Evolutionary conservation across 371 early-diverging fungal species (phyloP), one percentile per base, ranked within the genome.

Genomic region (Mortierella sp.): DNA sequence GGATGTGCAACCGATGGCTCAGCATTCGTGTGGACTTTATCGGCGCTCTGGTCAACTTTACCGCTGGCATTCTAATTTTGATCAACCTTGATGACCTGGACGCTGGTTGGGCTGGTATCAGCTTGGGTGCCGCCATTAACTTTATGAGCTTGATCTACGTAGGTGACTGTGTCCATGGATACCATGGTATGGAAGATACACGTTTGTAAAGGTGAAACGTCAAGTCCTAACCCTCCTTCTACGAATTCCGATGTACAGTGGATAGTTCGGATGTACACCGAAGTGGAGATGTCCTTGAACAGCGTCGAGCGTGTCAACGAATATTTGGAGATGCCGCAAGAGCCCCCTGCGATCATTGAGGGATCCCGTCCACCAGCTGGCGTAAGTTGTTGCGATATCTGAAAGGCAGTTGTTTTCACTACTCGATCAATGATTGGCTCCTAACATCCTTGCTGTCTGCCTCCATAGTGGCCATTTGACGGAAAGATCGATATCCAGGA

Each of bases 1-100:
- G 95, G 93, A 85, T 85, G 24, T 85, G 88, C 53, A 95, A 94
- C 81, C 89, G 94, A 28, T 95, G 95, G 96, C 85, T 95, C 34
- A 86, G 85, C 58, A 70, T 91, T 23, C 90, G 95, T 6, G 87
- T 89, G 26, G 91, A 89, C 27, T 30, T 89, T 4, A 81, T 87
- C 21, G 89, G 90, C 30, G 87, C 92, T 2, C 18, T 83, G 6
- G 87, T 95, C 41, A 82, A 87, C 48, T 86, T 90, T 46, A 81
- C 89, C 46, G 90, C 87, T 16, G 82, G 76, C 21, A 82, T 85
- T 43, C 78, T 87, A 53, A 60, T 83, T 34, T 58, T 68, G 34
- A 49, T 50, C 34, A 67, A 78, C 21, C 46, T 80, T 21, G 78
- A 86, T 14, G 67, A 78, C 38, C 52, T 93, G 38, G 84, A 85